Conservation (phyloP, 768 basidiomycete species). For the Hydnomerulius pinastri region DNA sequence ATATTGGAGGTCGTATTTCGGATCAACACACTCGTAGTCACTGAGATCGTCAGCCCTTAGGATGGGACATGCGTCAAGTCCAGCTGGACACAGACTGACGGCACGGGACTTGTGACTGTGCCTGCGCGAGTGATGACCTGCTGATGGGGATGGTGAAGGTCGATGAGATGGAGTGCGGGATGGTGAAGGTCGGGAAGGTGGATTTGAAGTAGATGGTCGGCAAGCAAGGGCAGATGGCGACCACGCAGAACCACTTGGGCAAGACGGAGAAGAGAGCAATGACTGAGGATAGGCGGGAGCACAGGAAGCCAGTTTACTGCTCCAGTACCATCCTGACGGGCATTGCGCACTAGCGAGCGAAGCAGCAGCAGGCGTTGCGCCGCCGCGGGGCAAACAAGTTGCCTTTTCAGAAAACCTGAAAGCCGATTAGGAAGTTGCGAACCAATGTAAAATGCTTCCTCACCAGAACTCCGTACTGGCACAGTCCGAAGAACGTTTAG, state of each 20-base stretch:
- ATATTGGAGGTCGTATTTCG: conserved; percentile 58
- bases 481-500: neutral
- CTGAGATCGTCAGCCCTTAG: conserved; percentile 36
- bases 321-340: conserved; percentile 22
- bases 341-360: conserved; percentile 3
- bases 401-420: conserved; percentile 15
- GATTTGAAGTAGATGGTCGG: conserved; percentile 32
- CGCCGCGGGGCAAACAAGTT: conserved; percentile 12
- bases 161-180: conserved; percentile 24
- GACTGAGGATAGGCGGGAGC: conserved; percentile 13
- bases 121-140: conserved; percentile 25
- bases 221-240: conserved; percentile 42
- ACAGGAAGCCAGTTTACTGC: conserved; percentile 3
- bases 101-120: conserved; percentile 37
- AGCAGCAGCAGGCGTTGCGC: neutral
- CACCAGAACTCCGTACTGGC: conserved; percentile 12
- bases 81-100: conserved; percentile 49
- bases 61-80: conserved; percentile 60
- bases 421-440: neutral
- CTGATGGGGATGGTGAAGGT: conserved; percentile 38
- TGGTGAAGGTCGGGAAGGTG: conserved; percentile 17
- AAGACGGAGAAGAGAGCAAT: conserved; percentile 20
- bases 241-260: conserved; percentile 50
- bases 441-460: neutral
- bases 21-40: conserved; percentile 69